Evolutionary conservation across 495 filamentous ascomycete genomes (phyloP), one percentile per base, ranked within the genome.

Genomic region (Hypoxylon lienhwacheense): DNA sequence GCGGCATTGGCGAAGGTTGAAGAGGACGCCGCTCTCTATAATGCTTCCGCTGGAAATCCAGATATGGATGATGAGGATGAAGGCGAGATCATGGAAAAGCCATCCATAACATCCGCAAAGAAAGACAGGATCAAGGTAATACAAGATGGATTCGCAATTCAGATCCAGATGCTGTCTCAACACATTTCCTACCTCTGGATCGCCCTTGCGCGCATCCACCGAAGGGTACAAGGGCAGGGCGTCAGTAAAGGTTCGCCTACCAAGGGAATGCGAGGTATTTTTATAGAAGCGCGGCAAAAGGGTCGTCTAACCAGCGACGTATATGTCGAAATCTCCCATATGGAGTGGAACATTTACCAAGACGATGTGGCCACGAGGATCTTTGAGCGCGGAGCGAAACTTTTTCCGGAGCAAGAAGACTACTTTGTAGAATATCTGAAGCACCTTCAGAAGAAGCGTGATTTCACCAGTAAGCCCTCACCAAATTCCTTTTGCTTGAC

Each of bases 341-440:
- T 97, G 61, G 93, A 98, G 61, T 91, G 93, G 68, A 85, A 91
- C 62, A 93, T 93, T 58, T 98, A 98, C 69, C 91, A 95, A 61
- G 93, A 97, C 51, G 81, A 84, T 2, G 87, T 91, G 0, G 92
- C 90, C 4, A 87, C 86, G 22, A 95, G 89, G 70, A 97, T 98
- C 46, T 97, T 96, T 65, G 95, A 98, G 55, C 83, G 91, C 21
- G 93, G 95, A 28, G 83, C 91, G 36, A 92, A 88, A 60, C 76
- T 98, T 1, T 97, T 96, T 66, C 90, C 91, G 0, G 86, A 93
- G 14, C 91, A 97, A 61, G 92, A 95, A 64, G 76, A 82, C 41
- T 97, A 96, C 70, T 86, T 91, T 5, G 77, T 97, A 28, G 91
- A 96, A 66, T 96, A 97, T 63, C 73, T 97, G 64, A 97, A 96